A percentile compares a stretch with the other conserved stretches of the same genome.
Conservation (phyloP, 2,329 filamentous ascomycete species). For the Canariomyces notabilis region DNA sequence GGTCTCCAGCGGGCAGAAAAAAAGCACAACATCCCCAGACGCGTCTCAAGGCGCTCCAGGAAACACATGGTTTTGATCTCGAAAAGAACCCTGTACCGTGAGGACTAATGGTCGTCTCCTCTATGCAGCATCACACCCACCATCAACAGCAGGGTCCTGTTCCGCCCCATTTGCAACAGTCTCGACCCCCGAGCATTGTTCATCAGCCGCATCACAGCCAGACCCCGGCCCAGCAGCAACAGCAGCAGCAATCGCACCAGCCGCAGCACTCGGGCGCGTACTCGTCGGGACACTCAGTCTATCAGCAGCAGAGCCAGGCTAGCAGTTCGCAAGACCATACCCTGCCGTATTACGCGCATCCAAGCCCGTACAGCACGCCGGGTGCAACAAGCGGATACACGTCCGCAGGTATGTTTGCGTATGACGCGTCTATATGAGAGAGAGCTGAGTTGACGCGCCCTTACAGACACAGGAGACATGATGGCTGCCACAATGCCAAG, state of each 20-base stretch:
- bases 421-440: background rate
- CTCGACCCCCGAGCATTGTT: slow-evolving; percentile 66
- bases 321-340: slow-evolving; percentile 55
- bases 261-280: slow-evolving; percentile 62
- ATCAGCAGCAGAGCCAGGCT: slow-evolving; percentile 61
- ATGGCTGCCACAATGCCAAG: slow-evolving; percentile 69
- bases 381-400: slow-evolving; percentile 80
- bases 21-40: slow-evolving; percentile 26
- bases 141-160: slow-evolving; percentile 68
- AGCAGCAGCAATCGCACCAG: slow-evolving; percentile 41
- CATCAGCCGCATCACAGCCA: slow-evolving; percentile 68
- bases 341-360: slow-evolving; percentile 66
- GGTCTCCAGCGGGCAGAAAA: slow-evolving; percentile 16
- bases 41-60: slow-evolving; percentile 22
- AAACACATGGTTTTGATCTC: slow-evolving; percentile 21
- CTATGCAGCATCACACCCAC: slow-evolving; percentile 72
- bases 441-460: slow-evolving; percentile 7
- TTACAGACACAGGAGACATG: slow-evolving; percentile 56
- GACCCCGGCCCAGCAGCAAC: slow-evolving; percentile 54
- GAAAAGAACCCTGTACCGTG: slow-evolving; percentile 20
- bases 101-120: slow-evolving; percentile 55
- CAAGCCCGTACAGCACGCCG: slow-evolving; percentile 77
- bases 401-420: slow-evolving; percentile 65
- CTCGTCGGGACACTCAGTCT: slow-evolving; percentile 62
- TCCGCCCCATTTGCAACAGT: slow-evolving; percentile 60